Base-by-base conservation (phyloP, 257 asterid species). In the Cruciata laevipes region DNA sequence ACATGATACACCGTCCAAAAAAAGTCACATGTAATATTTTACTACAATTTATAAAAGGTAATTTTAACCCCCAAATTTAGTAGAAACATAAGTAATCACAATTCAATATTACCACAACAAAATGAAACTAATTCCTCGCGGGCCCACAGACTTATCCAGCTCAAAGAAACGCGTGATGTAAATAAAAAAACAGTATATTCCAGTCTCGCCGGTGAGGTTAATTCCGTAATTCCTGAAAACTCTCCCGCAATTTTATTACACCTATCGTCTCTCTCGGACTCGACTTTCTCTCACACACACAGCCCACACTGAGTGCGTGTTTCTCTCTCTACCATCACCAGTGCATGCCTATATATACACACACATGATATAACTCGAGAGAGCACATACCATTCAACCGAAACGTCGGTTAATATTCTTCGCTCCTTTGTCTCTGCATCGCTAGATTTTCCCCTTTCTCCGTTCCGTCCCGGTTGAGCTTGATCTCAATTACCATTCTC, bases 131-230 rank as follows among this genome's bases (percentile, higher is more conserved):
- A 38, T 38, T 8, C 47, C 55, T 14, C 21, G 8, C 4, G 66
- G 66, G 9, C 66, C 66, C 66, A 62, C 66, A 33, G 30, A 9
- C 10, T 0, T 16, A 30, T 9, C 31, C 40, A 23, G 57, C 58
- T 62, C 44, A 32, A 9, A 65, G 3, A 69, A 69, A 57, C 68
- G 71, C 78, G 71, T 69, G 64, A n/a, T 14, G 67, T 69, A 63
- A 49, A 16, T 20, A 17, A 52, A 52, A 0, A 10, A 8, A 11
- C 24, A n/a, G n/a, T 7, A 51, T 18, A 2, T 14, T 27, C 7
- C 4, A 31, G 47, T n/a, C 16, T 14, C 44, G 18, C 33, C 47
- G 20, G 10, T 0, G 67, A 20, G 68, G 51, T 5, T 42, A 70
- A 3, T 5, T 24, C 0, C 6, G 75, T 75, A 53, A 65, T 59